Evolutionary conservation across 352 stramenopile species (phyloP), one percentile per base, ranked within the genome.

Genomic region (Phytopythium kandeliae): DNA sequence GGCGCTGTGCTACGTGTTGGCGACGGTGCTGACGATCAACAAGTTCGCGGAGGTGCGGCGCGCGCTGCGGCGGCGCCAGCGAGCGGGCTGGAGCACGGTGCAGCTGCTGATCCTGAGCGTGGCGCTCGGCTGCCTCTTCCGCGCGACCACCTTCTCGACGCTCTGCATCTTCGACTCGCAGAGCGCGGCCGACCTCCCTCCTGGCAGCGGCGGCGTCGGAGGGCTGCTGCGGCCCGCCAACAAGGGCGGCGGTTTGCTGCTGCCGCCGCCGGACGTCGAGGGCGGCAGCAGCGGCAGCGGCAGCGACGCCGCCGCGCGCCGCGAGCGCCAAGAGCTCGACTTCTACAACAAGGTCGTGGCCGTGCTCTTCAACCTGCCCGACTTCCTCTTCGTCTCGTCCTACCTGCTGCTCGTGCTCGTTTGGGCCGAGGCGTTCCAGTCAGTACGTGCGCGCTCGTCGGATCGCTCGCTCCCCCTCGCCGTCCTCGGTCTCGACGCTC

Each of bases 351-450:
- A 94, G 60, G 83, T 94, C 22, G 83, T 94, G 43, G 83, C 83
- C 6, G 83, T 96, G 61, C 74, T 97, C 7, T 97, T 97, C 67
- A 94, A 97, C 52, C 55, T 97, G 44, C 89, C 89, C n/a, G 89
- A 97, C 56, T 97, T 95, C 54, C 67, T 95, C 17, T 95, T 93
- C 48, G 80, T 97, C 38, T 95, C 84, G 43, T 94, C 85, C 8
- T 97, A 96, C 60, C 63, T 95, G 42, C 62, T 97, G 52, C 64
- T 97, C n/a, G 84, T 95, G 40, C 58, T 97, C 19, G 82, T 97
- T 19, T 96, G 86, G 85, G 86, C 87, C 0, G 89, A 97, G 60
- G 72, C 83, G 26, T 96, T 95, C 58, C 78, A 96, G 54, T 92
- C 85, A 67, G 80, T 89, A 65, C 24, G 74, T 62, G 1, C 9